Percentiles rank a stretch among this genome's conserved stretches.
Conservation (phyloP, 306 rosid genomes). For the Oemleria cerasiformis region DNA sequence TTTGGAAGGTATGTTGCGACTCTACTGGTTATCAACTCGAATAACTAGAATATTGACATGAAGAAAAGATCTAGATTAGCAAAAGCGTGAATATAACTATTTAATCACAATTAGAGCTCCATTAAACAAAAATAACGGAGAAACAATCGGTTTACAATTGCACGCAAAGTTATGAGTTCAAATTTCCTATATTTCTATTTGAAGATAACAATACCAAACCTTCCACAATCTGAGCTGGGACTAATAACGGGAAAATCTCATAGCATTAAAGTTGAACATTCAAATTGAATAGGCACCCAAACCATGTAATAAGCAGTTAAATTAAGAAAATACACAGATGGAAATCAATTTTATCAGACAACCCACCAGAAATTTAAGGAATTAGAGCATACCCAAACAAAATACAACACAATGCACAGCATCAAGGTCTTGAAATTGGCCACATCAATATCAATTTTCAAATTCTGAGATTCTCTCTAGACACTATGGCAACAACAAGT, state of each 20-base stretch:
- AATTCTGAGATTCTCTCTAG: too few relatives aligned
- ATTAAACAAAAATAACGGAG: background rate
- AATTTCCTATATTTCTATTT: background rate
- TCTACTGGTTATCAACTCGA: constrained; percentile 29
- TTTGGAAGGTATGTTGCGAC: constrained; percentile 23
- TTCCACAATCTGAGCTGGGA: background rate
- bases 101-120: background rate
- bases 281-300: background rate
- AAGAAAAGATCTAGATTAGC: constrained; percentile 1
- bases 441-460: background rate
- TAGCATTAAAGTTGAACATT: background rate
- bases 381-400: too few relatives aligned
- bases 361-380: background rate
- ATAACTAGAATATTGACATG: constrained; percentile 19
- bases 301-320: background rate
- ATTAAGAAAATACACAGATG: background rate
- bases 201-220: background rate
- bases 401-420: too few relatives aligned
- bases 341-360: background rate
- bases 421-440: too few relatives aligned
- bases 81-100: background rate
- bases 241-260: background rate
- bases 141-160: background rate
- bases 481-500: background rate
- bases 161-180: background rate